A percentile compares a stretch with the other conserved stretches of the same genome.
Conservation (phyloP, 139 green algal species). For the Chlorella sp. region DNA sequence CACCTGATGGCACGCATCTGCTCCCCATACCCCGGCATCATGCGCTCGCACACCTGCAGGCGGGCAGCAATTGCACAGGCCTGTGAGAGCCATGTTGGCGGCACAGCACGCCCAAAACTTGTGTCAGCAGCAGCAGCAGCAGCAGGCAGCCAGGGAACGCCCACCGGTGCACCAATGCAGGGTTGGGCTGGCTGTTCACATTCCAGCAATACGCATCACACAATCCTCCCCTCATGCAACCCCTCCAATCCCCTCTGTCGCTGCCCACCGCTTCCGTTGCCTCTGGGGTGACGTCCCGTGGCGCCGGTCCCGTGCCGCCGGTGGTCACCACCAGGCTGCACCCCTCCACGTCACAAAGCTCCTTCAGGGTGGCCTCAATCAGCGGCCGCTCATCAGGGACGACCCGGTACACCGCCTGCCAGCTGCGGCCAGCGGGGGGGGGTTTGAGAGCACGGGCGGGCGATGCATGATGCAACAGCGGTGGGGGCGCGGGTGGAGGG, state of each 20-base stretch:
- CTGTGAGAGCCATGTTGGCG: too few relatives aligned
- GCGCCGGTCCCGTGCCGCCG: slow-evolving; percentile 85
- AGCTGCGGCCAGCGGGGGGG: slow-evolving; percentile 47
- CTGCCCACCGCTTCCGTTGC: slow-evolving; percentile 82
- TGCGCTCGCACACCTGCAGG: slow-evolving; percentile 76
- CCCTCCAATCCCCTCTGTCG: too few relatives aligned
- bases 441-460: not conserved
- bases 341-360: slow-evolving; percentile 77
- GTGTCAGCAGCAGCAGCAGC: too few relatives aligned
- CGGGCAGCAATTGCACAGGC: not conserved
- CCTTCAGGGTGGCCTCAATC: slow-evolving; percentile 85
- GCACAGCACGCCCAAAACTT: too few relatives aligned
- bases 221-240: too few relatives aligned
- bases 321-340: slow-evolving; percentile 93
- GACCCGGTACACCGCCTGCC: slow-evolving; percentile 80
- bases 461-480: not conserved
- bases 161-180: too few relatives aligned
- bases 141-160: too few relatives aligned
- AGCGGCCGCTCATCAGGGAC: slow-evolving; percentile 83
- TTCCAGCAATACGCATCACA: too few relatives aligned
- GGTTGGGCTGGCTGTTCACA: too few relatives aligned
- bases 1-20: slow-evolving; percentile 89
- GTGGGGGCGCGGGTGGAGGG: not conserved
- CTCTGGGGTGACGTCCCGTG: slow-evolving; percentile 93
- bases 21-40: slow-evolving; percentile 95